These are phyloP conservation scores for Eucalyptus urophylla DNA, from an alignment of 345 rosid genomes.

Conservation along the genomic window DNA sequence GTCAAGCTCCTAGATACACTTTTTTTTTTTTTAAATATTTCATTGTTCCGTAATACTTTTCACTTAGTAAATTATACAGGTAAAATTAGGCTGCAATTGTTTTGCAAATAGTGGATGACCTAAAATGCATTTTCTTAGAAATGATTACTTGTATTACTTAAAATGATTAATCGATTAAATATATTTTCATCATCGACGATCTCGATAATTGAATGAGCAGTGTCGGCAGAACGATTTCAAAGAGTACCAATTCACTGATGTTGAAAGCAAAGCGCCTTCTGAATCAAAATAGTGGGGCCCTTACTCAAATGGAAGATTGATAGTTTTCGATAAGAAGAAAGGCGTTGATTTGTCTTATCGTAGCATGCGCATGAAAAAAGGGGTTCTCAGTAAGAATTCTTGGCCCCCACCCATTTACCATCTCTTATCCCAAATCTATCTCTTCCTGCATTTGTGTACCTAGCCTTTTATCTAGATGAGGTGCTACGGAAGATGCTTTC, in stretches of 20 bases:
- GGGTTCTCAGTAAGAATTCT: neutral
- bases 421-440: neutral
- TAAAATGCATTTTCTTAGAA: accelerated
- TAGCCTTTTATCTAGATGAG: neutral
- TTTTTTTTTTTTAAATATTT: too few relatives aligned
- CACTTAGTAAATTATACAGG: neutral
- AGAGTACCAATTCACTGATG: neutral
- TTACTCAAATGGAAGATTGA: neutral
- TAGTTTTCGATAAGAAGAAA: too few relatives aligned
- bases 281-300: neutral
- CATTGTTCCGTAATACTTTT: neutral
- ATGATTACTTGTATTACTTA: accelerated
- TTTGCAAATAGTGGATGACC: too few relatives aligned
- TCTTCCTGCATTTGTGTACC: neutral
- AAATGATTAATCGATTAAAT: neutral
- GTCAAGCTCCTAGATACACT: neutral
- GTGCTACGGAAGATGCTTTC: neutral
- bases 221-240: accelerated
- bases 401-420: neutral
- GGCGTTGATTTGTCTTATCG: neutral
- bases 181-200: too few relatives aligned
- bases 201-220: neutral
- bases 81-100: neutral
- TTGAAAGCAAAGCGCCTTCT: neutral
- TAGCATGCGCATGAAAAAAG: neutral